Base-by-base conservation (phyloP, 2,329 filamentous ascomycete genomes). In the Exophiala sp. region DNA sequence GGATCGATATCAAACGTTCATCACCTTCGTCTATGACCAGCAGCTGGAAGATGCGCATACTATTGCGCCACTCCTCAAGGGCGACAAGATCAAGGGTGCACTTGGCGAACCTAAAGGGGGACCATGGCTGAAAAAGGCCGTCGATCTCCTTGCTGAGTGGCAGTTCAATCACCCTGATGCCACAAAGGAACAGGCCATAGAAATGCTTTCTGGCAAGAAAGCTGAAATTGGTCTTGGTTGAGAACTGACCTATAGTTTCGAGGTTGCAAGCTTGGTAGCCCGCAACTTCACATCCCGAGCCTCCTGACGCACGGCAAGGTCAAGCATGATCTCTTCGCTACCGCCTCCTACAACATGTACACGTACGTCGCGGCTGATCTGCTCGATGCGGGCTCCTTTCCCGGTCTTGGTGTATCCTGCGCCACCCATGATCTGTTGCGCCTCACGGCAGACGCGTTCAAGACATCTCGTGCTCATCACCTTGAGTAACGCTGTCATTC, bases 61-160 rank as follows among this genome's bases (percentile, higher is more conserved):
- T 11, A 62, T 72, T 63, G 84, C 82, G 63, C 78, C 80, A 4
- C 72, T 89, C 20, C 75, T 95, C 33, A 88, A 95, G 65, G 92
- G 94, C 12, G 87, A 81, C 36, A 76, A 86, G 48, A 79, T 97
- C 16, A 81, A 84, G 14, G 79, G 84, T 58, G 83, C 81, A 3
- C 76, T 97, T 3, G 74, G 72, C 14, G 82, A 79, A 0, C 73
- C 80, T n/a, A 84, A 83, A 59, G 86, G 88, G 0, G 90, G 89
- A 1, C 84, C 78, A n/a, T 97, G 92, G 92, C 87, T 95, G 79
- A 83, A 83, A 50, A 78, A 79, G 42, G 91, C 91, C 3, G 73
- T 96, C 43, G 87, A 95, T 32, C 76, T 91, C 3, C 88, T 89
- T 57, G 82, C 95, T 70, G 84, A 85, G 57, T 97, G 91, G 91